A percentile compares a stretch with the other conserved stretches of the same genome.
Evolutionary conservation across 352 stramenopile genomes (phyloP).

Genomic region (Phytopythium ostracodes): DNA sequence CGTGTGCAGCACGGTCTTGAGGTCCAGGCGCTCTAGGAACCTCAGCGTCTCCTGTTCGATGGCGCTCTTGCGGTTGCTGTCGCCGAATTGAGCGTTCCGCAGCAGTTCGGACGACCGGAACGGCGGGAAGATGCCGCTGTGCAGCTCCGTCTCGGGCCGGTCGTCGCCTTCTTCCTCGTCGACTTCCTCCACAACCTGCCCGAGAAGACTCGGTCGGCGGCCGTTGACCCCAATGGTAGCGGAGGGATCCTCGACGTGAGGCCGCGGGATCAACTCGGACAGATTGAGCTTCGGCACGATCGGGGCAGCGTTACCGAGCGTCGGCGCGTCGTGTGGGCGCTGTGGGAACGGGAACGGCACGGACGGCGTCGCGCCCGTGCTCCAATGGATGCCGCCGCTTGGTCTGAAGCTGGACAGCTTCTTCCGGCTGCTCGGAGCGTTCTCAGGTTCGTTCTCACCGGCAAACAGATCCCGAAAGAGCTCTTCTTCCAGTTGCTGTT

Average conservation of each 20-base stretch:
- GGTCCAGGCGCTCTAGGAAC: slow-evolving; percentile 58
- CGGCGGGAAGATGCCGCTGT: slow-evolving; percentile 3
- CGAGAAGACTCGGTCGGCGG: slow-evolving; percentile 3
- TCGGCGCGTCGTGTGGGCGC: not conserved
- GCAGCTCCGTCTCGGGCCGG: slow-evolving; percentile 9
- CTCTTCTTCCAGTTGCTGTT: slow-evolving; percentile 52
- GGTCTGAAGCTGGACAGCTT: not conserved
- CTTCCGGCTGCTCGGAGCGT: not conserved
- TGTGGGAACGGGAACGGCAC: slow-evolving; percentile 14
- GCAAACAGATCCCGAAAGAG: slow-evolving; percentile 64
- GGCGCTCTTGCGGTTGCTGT: slow-evolving; percentile 12
- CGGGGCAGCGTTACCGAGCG: not conserved
- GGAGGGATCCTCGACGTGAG: slow-evolving; percentile 11
- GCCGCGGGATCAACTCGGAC: slow-evolving; percentile 39
- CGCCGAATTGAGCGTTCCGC: slow-evolving; percentile 3
- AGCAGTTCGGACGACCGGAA: slow-evolving; percentile 4
- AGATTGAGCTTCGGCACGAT: slow-evolving; percentile 39
- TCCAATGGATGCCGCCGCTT: not conserved
- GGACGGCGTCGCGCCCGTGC: not conserved
- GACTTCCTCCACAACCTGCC: slow-evolving; percentile 14
- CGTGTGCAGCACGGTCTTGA: slow-evolving; percentile 57
- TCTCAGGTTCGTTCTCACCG: slow-evolving; percentile 15
- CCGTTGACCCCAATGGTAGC: not conserved
- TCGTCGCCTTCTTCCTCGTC: slow-evolving; percentile 25
- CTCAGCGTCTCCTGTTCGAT: slow-evolving; percentile 45